Percentiles rank a stretch among this genome's conserved stretches.
phyloP scores from a whole-genome alignment of 768 basidiomycete genomes.

The Pisolithus microcarpus region DNA sequence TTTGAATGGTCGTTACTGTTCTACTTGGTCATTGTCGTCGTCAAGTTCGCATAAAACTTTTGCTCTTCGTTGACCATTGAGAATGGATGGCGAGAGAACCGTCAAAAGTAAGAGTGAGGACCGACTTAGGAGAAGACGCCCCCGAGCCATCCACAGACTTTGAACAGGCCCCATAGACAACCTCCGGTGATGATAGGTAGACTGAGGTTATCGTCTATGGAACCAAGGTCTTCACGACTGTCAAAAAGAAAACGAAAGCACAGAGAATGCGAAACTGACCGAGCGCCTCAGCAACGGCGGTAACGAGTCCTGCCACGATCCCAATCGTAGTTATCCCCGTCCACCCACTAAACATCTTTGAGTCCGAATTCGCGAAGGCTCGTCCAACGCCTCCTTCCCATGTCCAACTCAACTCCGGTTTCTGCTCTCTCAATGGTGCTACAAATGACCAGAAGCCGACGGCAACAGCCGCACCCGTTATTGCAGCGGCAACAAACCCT shows the following conservation, averaged over 20 bases:
- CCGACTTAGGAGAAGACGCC: slow-evolving; percentile 10
- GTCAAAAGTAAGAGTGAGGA: not conserved
- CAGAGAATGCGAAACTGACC: slow-evolving; percentile 44
- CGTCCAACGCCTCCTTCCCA: slow-evolving; percentile 45
- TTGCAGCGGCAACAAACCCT: slow-evolving; percentile 70
- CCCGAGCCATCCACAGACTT: slow-evolving; percentile 31
- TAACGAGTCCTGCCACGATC: slow-evolving; percentile 64
- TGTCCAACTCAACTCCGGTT: slow-evolving; percentile 43
- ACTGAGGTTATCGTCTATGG: slow-evolving; percentile 84
- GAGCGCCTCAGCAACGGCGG: slow-evolving; percentile 82
- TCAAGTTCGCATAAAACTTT: too few relatives aligned
- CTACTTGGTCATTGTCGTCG: not conserved
- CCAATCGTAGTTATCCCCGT: slow-evolving; percentile 50
- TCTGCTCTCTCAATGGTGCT: slow-evolving; percentile 37
- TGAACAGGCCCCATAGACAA: slow-evolving; percentile 51
- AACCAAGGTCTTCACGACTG: slow-evolving; percentile 59
- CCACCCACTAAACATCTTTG: slow-evolving; percentile 20
- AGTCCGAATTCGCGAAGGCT: slow-evolving; percentile 14
- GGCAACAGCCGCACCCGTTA: slow-evolving; percentile 65
- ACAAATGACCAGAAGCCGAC: slow-evolving; percentile 64
- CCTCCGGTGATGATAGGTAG: slow-evolving; percentile 84
- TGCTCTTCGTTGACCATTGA: not conserved
- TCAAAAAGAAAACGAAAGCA: not conserved
- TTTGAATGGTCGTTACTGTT: too few relatives aligned
- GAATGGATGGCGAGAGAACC: not conserved